Evolutionary conservation across 2,329 filamentous ascomycete genomes (phyloP).

Genomic region (Penicillium sp.): DNA sequence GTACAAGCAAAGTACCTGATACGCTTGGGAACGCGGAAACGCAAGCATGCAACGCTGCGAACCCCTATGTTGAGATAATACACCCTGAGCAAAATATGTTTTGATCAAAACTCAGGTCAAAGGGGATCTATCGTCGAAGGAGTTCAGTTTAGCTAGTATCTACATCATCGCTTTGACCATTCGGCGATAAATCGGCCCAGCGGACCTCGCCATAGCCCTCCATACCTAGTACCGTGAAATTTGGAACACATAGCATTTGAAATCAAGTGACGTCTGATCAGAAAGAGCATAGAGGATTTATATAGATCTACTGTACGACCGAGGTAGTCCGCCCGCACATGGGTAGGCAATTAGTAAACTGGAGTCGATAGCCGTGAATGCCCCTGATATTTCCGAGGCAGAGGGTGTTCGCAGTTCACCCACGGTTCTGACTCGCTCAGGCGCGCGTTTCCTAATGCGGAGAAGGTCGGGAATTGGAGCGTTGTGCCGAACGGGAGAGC

Average conservation of each 20-base stretch:
- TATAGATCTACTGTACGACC: neutral
- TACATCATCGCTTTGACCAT: neutral
- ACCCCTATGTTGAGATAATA: neutral
- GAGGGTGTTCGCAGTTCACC: neutral
- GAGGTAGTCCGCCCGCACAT: conserved; percentile 10
- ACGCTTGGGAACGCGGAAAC: neutral
- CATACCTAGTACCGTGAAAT: neutral
- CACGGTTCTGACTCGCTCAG: neutral
- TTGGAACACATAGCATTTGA: neutral
- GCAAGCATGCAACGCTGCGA: conserved; percentile 6
- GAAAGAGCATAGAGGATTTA: neutral
- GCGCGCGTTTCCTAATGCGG: conserved; percentile 26
- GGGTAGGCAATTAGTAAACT: neutral
- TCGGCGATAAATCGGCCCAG: neutral
- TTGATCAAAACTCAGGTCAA: neutral
- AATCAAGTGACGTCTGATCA: neutral
- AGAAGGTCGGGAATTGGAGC: conserved; percentile 28
- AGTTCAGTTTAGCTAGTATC: neutral
- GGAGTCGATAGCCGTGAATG: neutral
- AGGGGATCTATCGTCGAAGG: neutral
- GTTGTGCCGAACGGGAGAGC: conserved; percentile 15
- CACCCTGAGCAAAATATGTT: neutral
- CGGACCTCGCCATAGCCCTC: conserved; percentile 1
- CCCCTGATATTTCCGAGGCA: conserved; percentile 9
- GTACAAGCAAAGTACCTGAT: neutral